Conservation (phyloP, 495 filamentous ascomycete genomes). For the Endocarpon pusillum region DNA sequence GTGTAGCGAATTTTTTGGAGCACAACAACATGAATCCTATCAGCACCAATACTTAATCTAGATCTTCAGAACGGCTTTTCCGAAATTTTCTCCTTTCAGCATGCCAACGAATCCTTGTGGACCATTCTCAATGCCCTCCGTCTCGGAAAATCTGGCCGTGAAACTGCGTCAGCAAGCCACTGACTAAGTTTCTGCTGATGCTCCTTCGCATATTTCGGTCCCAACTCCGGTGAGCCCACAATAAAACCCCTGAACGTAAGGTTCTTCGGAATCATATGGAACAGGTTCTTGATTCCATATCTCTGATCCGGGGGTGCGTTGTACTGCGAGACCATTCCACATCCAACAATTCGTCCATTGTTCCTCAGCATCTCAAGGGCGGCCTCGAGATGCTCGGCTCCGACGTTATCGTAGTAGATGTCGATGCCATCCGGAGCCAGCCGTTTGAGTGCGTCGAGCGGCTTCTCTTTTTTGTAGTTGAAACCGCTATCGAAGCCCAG, state of each 20-base stretch:
- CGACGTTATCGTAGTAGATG: constrained; percentile 94
- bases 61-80: constrained; percentile 75
- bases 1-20: no score
- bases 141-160: constrained; percentile 52
- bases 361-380: constrained; percentile 50
- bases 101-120: constrained; percentile 73
- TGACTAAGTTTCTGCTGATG: constrained; percentile 67
- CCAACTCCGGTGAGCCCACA: constrained; percentile 46
- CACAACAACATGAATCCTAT: no score
- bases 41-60: constrained; percentile 11
- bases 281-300: constrained; percentile 55
- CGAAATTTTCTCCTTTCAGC: constrained; percentile 76
- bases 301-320: constrained; percentile 38
- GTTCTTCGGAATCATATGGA: constrained; percentile 34
- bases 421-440: constrained; percentile 73
- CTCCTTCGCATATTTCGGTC: constrained; percentile 50
- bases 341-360: constrained; percentile 52
- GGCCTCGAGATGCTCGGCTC: constrained; percentile 73
- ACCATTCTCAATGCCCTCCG: constrained; percentile 69
- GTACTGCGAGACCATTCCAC: constrained; percentile 65
- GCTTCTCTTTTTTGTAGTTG: constrained; percentile 63
- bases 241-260: constrained; percentile 65
- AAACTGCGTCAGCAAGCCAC: constrained; percentile 72
- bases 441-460: constrained; percentile 49
- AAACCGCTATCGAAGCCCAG: constrained; percentile 54